Evolutionary conservation across 495 filamentous ascomycete genomes (phyloP).

Genomic region (Penicillium soppii): DNA sequence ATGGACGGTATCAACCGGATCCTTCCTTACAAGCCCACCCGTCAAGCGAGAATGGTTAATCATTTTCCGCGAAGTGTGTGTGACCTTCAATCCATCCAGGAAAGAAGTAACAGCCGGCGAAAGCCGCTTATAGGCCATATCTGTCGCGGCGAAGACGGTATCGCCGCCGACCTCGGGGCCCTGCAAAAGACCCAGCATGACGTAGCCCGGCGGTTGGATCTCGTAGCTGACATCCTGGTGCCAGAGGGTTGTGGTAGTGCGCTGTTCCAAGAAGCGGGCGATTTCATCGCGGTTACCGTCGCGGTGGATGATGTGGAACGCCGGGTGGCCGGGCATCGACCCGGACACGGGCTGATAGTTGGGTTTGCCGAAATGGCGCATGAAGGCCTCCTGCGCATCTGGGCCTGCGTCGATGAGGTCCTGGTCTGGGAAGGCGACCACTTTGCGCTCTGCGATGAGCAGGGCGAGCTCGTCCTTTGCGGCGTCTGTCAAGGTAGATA

Average conservation of each 20-base stretch:
- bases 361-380: slow-evolving; percentile 58
- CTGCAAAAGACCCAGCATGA: slow-evolving; percentile 57
- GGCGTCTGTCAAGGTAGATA: slow-evolving; percentile 62
- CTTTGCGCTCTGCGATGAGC: slow-evolving; percentile 70
- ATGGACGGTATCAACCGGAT: slow-evolving; percentile 66
- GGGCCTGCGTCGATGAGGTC: slow-evolving; percentile 66
- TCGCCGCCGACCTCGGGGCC: slow-evolving; percentile 68
- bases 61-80: slow-evolving; percentile 75
- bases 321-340: slow-evolving; percentile 50
- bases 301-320: slow-evolving; percentile 61
- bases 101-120: slow-evolving; percentile 68
- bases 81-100: slow-evolving; percentile 68
- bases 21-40: slow-evolving; percentile 66
- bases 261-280: slow-evolving; percentile 51
- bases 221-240: slow-evolving; percentile 64
- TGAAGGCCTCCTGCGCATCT: slow-evolving; percentile 59
- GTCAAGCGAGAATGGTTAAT: slow-evolving; percentile 62
- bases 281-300: slow-evolving; percentile 58
- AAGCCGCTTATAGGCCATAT: slow-evolving; percentile 72
- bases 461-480: slow-evolving; percentile 80
- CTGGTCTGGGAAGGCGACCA: slow-evolving; percentile 77
- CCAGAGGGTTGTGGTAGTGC: slow-evolving; percentile 56
- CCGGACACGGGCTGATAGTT: slow-evolving; percentile 60
- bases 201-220: slow-evolving; percentile 56
- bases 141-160: slow-evolving; percentile 75